A percentile compares a stretch with the other conserved stretches of the same genome.
Conservation (phyloP, 2,329 filamentous ascomycete species). For the Stenocarpella maydis region DNA sequence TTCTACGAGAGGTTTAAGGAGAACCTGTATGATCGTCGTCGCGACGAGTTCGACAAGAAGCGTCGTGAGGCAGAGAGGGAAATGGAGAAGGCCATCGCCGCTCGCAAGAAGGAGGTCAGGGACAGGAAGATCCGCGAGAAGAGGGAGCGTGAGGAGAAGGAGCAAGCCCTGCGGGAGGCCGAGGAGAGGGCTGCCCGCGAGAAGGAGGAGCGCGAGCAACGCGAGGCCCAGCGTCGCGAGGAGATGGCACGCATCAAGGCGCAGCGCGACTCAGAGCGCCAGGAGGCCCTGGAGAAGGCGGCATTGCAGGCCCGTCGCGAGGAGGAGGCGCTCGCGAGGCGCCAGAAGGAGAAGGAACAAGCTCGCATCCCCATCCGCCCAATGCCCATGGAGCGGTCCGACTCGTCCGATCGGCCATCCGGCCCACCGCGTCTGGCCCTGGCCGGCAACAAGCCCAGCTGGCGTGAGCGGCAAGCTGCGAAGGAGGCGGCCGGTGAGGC, state of each 20-base stretch:
- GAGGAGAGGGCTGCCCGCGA: conserved; percentile 83
- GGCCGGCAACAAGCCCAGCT: conserved; percentile 59
- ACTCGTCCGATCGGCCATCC: conserved; percentile 56
- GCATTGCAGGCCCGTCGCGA: conserved; percentile 82
- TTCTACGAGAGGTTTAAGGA: conserved; percentile 84
- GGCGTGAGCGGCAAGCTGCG: conserved; percentile 68
- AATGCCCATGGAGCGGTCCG: conserved; percentile 50
- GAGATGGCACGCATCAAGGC: conserved; percentile 73
- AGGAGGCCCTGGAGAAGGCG: conserved; percentile 72
- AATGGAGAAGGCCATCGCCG: conserved; percentile 88
- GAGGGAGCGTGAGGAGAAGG: conserved; percentile 83
- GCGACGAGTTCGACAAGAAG: conserved; percentile 95
- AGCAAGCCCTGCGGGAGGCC: conserved; percentile 80
- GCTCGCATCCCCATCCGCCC: conserved; percentile 45
- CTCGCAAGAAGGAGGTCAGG: conserved; percentile 86
- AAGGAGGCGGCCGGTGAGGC: conserved; percentile 48
- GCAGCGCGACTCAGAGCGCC: conserved; percentile 70
- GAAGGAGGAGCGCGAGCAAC: conserved; percentile 82
- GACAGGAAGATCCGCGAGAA: conserved; percentile 85
- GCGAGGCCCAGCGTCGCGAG: conserved; percentile 81
- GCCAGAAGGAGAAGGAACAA: conserved; percentile 70
- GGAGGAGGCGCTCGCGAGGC: conserved; percentile 84
- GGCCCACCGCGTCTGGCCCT: conserved; percentile 64
- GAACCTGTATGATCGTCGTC: conserved; percentile 84
- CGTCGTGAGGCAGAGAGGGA: conserved; percentile 91